phyloP scores from a whole-genome alignment of 179 eudicot species.

The Silene coronaria region DNA sequence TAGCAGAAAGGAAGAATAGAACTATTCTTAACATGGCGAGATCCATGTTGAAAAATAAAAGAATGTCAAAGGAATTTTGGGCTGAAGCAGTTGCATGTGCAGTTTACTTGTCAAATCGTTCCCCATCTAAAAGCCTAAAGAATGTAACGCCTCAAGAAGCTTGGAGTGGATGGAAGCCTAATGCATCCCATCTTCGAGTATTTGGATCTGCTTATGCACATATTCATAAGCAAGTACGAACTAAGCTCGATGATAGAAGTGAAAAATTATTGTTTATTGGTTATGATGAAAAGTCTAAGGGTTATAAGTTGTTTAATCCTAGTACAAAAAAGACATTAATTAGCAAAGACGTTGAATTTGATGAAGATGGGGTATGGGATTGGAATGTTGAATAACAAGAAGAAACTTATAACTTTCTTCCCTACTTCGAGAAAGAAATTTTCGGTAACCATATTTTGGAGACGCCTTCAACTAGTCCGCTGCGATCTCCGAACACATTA shows the following conservation, averaged over 20 bases:
- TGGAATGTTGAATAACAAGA: neutral
- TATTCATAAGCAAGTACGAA: neutral
- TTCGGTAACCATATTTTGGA: neutral
- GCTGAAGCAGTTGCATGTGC: neutral
- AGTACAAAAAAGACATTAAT: too few species aligned
- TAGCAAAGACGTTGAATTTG: too few species aligned
- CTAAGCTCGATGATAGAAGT: neutral
- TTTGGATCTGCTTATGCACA: slow-evolving; percentile 6
- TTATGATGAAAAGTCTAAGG: neutral
- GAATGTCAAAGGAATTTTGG: slow-evolving; percentile 10
- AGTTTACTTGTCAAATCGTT: neutral
- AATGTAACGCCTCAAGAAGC: neutral
- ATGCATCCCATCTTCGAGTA: slow-evolving; percentile 5
- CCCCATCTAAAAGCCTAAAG: neutral
- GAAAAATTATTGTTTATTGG: neutral
- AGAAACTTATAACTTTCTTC: neutral
- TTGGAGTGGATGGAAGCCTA: slow-evolving; percentile 8
- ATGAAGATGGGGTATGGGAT: too few species aligned
- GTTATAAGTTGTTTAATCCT: too few species aligned
- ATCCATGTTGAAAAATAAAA: slow-evolving; percentile 9
- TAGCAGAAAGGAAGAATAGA: slow-evolving; percentile 1
- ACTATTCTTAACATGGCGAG: slow-evolving; percentile 10
- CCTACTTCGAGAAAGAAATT: neutral
- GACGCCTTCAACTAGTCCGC: neutral
- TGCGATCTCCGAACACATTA: neutral